A percentile compares a stretch with the other conserved stretches of the same genome.
These are phyloP conservation scores for Triglochin maritima DNA, from an alignment of 106 monocot species.

Conservation along the genomic window DNA sequence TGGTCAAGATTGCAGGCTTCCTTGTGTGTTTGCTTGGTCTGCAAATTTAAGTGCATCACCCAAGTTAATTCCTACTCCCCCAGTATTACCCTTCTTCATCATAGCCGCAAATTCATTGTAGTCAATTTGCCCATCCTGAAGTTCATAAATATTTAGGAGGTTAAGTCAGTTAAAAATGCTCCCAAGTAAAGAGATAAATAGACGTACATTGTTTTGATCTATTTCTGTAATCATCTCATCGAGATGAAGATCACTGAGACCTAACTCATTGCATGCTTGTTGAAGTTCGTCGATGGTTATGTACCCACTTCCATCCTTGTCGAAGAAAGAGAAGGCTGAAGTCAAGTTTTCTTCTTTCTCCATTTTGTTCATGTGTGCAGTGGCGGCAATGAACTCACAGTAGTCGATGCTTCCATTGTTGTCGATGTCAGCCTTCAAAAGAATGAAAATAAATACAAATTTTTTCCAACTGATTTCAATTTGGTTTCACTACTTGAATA, in stretches of 20 bases:
- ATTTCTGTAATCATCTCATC: slow-evolving; percentile 23
- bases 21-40: slow-evolving; percentile 4
- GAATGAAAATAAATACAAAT: background rate
- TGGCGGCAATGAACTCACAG: slow-evolving; percentile 17
- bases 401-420: slow-evolving; percentile 22
- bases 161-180: background rate
- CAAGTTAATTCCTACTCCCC: slow-evolving; percentile 32
- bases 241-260: slow-evolving; percentile 17
- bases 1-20: background rate
- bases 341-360: slow-evolving; percentile 18
- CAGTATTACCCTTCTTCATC: slow-evolving; percentile 16
- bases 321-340: slow-evolving; percentile 17
- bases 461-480: background rate
- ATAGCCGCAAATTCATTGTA: slow-evolving; percentile 23
- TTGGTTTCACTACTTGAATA: background rate
- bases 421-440: slow-evolving; percentile 13
- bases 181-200: background rate
- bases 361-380: slow-evolving; percentile 18
- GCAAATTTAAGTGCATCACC: slow-evolving; percentile 28
- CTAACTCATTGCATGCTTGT: slow-evolving; percentile 18
- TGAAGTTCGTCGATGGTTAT: slow-evolving; percentile 23
- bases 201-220: slow-evolving; percentile 16
- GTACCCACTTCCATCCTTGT: background rate
- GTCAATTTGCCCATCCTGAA: slow-evolving; percentile 23
- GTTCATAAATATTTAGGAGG: background rate